Conservation (phyloP, 805 yeast species). For the Pichia pseudocactophila region DNA sequence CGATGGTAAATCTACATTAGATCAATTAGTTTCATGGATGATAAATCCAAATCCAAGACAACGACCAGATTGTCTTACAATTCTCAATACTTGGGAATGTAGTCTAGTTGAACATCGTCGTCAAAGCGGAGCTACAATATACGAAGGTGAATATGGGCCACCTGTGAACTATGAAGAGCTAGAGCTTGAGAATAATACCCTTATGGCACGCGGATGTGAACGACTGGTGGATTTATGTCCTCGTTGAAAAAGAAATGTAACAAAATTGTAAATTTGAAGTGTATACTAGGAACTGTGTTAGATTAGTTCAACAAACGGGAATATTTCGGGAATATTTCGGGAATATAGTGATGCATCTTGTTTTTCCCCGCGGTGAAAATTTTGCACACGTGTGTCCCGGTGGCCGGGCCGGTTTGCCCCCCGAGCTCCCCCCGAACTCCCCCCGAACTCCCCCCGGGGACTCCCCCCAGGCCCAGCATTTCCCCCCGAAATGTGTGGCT, state of each 20-base stretch:
- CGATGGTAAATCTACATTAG: conserved; percentile 64
- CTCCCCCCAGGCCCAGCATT: no score
- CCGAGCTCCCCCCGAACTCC: no score
- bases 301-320: no score
- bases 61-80: conserved; percentile 70
- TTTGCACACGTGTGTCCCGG: no score
- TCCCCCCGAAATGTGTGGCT: no score
- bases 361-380: no score
- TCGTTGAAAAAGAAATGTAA: not conserved
- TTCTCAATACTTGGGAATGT: conserved; percentile 68
- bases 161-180: conserved; percentile 29
- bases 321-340: no score
- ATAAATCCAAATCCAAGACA: conserved; percentile 70
- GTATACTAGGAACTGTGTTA: not conserved
- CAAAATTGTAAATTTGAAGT: no score
- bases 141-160: conserved; percentile 95
- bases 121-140: conserved; percentile 88
- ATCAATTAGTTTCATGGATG: conserved; percentile 80
- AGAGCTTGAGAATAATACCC: conserved; percentile 7
- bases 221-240: not conserved
- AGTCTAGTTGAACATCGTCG: conserved; percentile 69
- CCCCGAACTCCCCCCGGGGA: no score
- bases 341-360: no score
- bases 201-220: conserved; percentile 11
- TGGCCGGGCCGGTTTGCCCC: no score